Evolutionary conservation across 2,329 filamentous ascomycete species (phyloP).

Genomic region (Claviceps fusiformis): DNA sequence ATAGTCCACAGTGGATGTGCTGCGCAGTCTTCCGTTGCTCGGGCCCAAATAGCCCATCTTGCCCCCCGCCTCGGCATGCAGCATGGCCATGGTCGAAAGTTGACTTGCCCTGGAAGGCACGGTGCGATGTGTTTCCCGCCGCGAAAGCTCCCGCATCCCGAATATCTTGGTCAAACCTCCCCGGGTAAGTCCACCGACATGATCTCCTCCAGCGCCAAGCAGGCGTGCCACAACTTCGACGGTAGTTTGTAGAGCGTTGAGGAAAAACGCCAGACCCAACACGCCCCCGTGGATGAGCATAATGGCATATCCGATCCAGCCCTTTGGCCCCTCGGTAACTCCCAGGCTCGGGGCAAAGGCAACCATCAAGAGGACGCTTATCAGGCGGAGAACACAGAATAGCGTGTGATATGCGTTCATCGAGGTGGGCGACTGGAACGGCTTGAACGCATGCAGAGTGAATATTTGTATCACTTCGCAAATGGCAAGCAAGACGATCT

Average conservation of each 20-base stretch:
- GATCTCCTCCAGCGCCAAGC: slow-evolving; percentile 69
- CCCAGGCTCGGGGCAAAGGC: slow-evolving; percentile 75
- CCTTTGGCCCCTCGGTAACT: slow-evolving; percentile 65
- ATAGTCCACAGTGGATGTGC: slow-evolving; percentile 47
- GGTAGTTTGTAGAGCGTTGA: slow-evolving; percentile 82
- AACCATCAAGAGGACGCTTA: slow-evolving; percentile 63
- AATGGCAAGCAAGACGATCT: slow-evolving; percentile 82
- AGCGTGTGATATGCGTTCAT: slow-evolving; percentile 95
- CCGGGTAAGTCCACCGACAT: slow-evolving; percentile 52
- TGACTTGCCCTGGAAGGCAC: slow-evolving; percentile 64
- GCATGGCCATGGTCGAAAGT: slow-evolving; percentile 69
- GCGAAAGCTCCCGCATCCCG: slow-evolving; percentile 76
- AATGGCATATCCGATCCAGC: slow-evolving; percentile 92
- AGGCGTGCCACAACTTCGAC: slow-evolving; percentile 77
- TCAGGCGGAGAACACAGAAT: slow-evolving; percentile 64
- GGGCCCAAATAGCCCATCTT: slow-evolving; percentile 45
- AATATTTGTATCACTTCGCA: slow-evolving; percentile 87
- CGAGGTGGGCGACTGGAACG: slow-evolving; percentile 80
- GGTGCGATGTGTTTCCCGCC: slow-evolving; percentile 50
- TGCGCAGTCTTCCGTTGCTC: slow-evolving; percentile 38
- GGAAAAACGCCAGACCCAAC: slow-evolving; percentile 79
- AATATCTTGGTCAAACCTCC: slow-evolving; percentile 85
- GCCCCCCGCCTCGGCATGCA: slow-evolving; percentile 49
- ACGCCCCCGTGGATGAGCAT: slow-evolving; percentile 74
- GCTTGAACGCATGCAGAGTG: slow-evolving; percentile 77